phyloP scores from a whole-genome alignment of 208 protist species.

The Leishmania gerbilli region DNA sequence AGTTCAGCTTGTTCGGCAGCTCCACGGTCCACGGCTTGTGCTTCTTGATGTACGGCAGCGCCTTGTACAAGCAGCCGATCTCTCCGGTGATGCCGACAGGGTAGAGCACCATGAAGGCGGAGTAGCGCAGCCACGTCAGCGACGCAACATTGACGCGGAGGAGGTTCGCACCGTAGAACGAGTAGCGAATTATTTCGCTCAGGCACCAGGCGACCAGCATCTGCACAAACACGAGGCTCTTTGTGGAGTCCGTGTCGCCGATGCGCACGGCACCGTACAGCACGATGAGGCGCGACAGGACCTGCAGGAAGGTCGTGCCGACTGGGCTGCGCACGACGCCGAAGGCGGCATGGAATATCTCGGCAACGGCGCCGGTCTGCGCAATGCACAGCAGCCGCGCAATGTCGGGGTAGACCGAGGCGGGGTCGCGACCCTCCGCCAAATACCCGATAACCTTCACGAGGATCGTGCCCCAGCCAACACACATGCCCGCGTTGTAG shows the following conservation, averaged over 20 bases:
- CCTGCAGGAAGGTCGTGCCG: constrained; percentile 84
- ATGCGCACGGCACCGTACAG: constrained; percentile 80
- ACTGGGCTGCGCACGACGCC: constrained; percentile 82
- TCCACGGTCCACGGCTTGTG: constrained; percentile 70
- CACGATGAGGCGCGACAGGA: constrained; percentile 84
- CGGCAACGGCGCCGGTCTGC: constrained; percentile 82
- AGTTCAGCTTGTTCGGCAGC: constrained; percentile 84
- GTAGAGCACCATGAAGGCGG: constrained; percentile 90
- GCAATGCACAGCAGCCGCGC: constrained; percentile 66
- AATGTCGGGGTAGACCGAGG: constrained; percentile 70
- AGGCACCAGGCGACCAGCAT: constrained; percentile 87
- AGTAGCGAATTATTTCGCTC: constrained; percentile 90
- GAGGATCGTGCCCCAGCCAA: constrained; percentile 71
- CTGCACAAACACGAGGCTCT: constrained; percentile 57
- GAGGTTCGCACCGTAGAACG: constrained; percentile 81
- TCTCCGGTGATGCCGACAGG: constrained; percentile 90
- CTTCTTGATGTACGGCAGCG: constrained; percentile 64
- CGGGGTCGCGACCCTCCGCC: constrained; percentile 26
- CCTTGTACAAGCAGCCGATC: constrained; percentile 79
- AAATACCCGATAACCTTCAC: constrained; percentile 52
- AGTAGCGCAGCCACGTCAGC: constrained; percentile 90
- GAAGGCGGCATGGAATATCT: constrained; percentile 82
- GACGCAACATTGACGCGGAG: constrained; percentile 34
- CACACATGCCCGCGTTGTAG: constrained; percentile 81
- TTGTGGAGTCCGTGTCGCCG: constrained; percentile 47